Evolutionary conservation across 495 filamentous ascomycete genomes (phyloP), one percentile per base, ranked within the genome.

Genomic region (Pseudotulostoma volvatum): DNA sequence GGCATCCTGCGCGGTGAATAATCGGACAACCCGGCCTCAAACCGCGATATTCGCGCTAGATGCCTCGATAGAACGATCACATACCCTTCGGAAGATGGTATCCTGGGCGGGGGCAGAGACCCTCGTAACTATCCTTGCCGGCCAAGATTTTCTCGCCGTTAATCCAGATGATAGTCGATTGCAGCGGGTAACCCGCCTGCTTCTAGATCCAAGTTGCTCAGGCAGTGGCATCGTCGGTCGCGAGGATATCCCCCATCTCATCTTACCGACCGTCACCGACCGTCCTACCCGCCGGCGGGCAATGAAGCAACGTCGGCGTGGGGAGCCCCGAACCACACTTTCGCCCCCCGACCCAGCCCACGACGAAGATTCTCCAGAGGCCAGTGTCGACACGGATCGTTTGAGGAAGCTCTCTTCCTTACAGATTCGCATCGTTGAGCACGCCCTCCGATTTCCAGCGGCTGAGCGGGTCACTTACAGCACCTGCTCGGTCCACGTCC

Each of bases 201-300:
- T 97, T 3, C 70, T 97, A 0, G 92, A 97, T 54, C 90, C 90
- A 0, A 88, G 81, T 46, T 97, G 90, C 48, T 93, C 85, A 1
- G 90, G 90, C 1, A 93, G 83, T 51, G 90, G 90, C 0, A 97
- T 97, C 17, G 76, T 94, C 7, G 83, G 85, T 3, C 71, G 90
- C 8, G 80, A 93, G 30, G 83, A 86, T 38, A 64, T 73, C 36
- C 74, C 79, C 0, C 63, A 68, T 28, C 51, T 85, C 8, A 61
- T 55, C 23, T 54, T 70, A 1, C 74, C 73, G 0, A 42, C 48
- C 31, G 43, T 46, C 9, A 38, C 44, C 18, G 43, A 39, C 14
- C 47, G 47, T 34, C n/a, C n/a, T n/a, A 44, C 16, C 39, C 5
- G 5, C 5, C 5, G 23, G 11, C 11, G 5, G 5, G 11, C 5